Percentiles rank a stretch among this genome's conserved stretches.
Conservation (phyloP, 2,329 filamentous ascomycete genomes). For the Pseudocercospora fijiensis region DNA sequence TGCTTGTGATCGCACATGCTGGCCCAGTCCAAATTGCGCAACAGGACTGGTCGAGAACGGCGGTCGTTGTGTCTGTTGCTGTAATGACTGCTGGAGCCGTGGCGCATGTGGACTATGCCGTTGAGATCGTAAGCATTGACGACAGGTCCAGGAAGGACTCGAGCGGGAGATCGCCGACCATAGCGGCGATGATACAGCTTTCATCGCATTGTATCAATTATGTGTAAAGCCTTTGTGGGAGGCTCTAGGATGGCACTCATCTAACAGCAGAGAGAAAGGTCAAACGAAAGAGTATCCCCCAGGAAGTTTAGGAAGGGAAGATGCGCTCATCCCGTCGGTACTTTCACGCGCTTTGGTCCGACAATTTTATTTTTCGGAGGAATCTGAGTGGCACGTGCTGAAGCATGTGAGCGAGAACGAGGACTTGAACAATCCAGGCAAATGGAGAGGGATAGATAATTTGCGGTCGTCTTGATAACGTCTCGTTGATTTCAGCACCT, state of each 20-base stretch:
- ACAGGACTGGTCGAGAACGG: conserved; percentile 7
- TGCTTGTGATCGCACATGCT: conserved; percentile 23
- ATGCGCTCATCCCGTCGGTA: background rate
- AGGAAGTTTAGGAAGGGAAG: conserved; percentile 6
- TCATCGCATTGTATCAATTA: conserved; percentile 29
- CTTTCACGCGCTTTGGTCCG: background rate
- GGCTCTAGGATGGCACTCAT: background rate
- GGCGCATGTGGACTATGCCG: conserved; percentile 9
- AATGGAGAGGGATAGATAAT: background rate
- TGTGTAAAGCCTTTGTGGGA: background rate
- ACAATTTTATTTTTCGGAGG: background rate
- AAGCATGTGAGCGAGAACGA: background rate
- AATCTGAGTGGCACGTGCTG: background rate
- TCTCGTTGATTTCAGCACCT: background rate
- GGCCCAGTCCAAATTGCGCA: conserved; percentile 6
- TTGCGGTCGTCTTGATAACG: background rate
- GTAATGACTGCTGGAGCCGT: conserved; percentile 6
- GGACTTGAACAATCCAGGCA: background rate
- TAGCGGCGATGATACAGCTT: conserved; percentile 21
- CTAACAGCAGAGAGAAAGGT: background rate
- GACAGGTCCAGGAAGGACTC: conserved; percentile 25
- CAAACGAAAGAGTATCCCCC: background rate
- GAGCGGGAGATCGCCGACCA: conserved; percentile 19
- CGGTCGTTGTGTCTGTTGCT: background rate
- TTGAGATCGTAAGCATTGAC: conserved; percentile 27